Percentiles rank a stretch among this genome's conserved stretches.
Conservation (phyloP, 805 yeast genomes). For the Starmerella roubikii region DNA sequence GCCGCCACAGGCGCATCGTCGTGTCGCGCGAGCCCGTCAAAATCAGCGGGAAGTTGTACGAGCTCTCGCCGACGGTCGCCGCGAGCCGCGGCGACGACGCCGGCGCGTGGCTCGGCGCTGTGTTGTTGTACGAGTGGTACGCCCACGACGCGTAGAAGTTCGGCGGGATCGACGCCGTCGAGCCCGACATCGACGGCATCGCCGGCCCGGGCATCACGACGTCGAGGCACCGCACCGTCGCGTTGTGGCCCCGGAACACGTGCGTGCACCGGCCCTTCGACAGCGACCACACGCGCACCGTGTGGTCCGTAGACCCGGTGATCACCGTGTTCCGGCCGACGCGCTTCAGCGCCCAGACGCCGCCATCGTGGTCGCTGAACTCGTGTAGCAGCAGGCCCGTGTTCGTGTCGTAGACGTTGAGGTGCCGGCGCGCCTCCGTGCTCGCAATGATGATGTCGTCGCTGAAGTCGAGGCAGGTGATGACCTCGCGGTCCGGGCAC, state of each 20-base stretch:
- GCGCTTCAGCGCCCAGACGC: constrained; percentile 96
- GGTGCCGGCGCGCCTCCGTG: constrained; percentile 63
- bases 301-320: constrained; percentile 88
- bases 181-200: no score
- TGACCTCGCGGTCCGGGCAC: constrained; percentile 40
- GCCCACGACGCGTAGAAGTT: no score
- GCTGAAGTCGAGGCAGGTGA: constrained; percentile 88
- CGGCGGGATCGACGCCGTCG: no score
- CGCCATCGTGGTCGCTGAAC: constrained; percentile 85
- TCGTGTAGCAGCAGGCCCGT: constrained; percentile 52
- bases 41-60: constrained; percentile 48
- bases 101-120: no score
- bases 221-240: constrained; percentile 86
- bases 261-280: constrained; percentile 77
- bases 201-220: constrained; percentile 55
- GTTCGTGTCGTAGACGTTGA: constrained; percentile 65
- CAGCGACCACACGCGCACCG: constrained; percentile 89
- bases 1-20: constrained; percentile 67
- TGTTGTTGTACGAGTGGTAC: no score
- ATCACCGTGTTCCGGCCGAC: constrained; percentile 59
- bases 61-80: constrained; percentile 27
- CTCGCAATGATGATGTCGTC: constrained; percentile 84
- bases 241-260: constrained; percentile 78
- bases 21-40: constrained; percentile 84
- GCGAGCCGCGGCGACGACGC: background rate